Evolutionary conservation across 139 green algal genomes (phyloP).

Genomic region (Chlorella sp.): DNA sequence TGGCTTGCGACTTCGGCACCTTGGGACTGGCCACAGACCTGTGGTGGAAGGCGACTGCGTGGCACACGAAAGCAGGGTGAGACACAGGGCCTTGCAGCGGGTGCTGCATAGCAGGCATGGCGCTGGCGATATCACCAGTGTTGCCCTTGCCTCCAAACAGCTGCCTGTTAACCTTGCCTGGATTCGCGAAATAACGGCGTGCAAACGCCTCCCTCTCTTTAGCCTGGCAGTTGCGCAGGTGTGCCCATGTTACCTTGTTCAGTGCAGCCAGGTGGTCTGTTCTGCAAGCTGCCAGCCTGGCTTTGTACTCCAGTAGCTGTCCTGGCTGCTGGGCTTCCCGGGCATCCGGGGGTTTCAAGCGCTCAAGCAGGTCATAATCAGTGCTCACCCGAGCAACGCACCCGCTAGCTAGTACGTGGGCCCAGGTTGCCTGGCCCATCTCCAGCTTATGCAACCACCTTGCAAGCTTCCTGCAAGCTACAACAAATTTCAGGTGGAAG

Average conservation of each 20-base stretch:
- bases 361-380: neutral
- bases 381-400: neutral
- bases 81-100: neutral
- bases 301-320: neutral
- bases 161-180: neutral
- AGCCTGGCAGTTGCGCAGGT: neutral
- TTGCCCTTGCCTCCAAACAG: neutral
- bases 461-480: neutral
- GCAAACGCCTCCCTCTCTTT: neutral
- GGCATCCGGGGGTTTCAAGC: neutral
- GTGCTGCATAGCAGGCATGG: constrained; percentile 4
- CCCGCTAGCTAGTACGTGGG: neutral
- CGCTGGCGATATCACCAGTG: neutral
- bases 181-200: neutral
- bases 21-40: neutral
- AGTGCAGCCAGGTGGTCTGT: neutral
- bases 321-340: neutral
- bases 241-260: neutral
- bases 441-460: neutral
- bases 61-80: neutral
- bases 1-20: neutral
- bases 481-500: neutral
- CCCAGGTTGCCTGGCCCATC: neutral
- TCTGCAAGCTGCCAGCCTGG: neutral
- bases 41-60: neutral